Evolutionary conservation across 176 grass and related monocot genomes (phyloP), one percentile per base, ranked within the genome.

Genomic region (Eleusine coracana): DNA sequence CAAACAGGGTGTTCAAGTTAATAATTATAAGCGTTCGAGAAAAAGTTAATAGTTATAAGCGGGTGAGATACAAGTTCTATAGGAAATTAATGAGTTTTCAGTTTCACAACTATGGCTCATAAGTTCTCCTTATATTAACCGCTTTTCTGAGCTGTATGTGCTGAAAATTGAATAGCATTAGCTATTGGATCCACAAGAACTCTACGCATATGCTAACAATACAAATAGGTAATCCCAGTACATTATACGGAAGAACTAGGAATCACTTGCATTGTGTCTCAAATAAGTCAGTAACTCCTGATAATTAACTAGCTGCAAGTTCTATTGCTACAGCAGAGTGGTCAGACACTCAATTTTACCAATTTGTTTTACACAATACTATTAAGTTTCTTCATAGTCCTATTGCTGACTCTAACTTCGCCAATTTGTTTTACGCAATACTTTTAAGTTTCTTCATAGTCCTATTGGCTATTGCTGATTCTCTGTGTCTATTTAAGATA

Each of bases 131-230:
- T 10, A 37, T 10, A 76, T 76, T 28, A 80, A 31, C 31, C 21
- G 21, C 42, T 63, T 38, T 25, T 36, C 49, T 70, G 0, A 67
- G 29, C 11, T 8, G 31, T 34, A 7, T 54, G 27, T 40, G 54
- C 21, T 75, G 28, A 72, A 66, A 66, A 70, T 44, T 64, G 36
- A 70, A 11, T 54, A 51, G 36, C 66, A 82, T 71, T 70, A 70
- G 28, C 72, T 64, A 60, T 44, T 15, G 18, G 52, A 40, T 51
- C 48, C 52, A 73, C 38, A 70, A 65, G 5, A 5, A 70, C 36
- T 44, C 25, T 51, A 67, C 41, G 34, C 21, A 64, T 54, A 48
- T 10, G 59, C 61, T 15, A 72, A 36, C 7, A 67, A 79, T 49
- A 31, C 49, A 44, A 51, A 28, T 21, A 73, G 0, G 55, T 60